A percentile compares a stretch with the other conserved stretches of the same genome.
Evolutionary conservation across 169 alveolate genomes (phyloP).

Genomic region (Plasmodium yoelii): DNA sequence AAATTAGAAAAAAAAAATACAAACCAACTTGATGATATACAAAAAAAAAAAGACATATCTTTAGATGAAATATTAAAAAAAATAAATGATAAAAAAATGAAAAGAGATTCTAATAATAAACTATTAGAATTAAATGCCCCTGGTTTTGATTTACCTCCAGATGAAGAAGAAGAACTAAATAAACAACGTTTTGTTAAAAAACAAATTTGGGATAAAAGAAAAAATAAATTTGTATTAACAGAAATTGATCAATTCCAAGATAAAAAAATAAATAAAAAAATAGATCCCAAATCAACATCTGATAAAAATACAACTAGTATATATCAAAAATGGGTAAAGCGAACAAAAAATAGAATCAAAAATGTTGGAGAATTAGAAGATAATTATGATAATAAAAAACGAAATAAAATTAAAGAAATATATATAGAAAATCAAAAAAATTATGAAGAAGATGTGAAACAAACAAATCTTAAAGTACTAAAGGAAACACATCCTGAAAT

Average conservation of each 20-base stretch:
- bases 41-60: slow-evolving; percentile 30
- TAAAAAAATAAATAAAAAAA: slow-evolving; percentile 37
- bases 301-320: slow-evolving; percentile 47
- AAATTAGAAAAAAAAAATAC: slow-evolving; percentile 2
- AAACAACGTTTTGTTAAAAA: slow-evolving; percentile 76
- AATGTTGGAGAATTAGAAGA: slow-evolving; percentile 83
- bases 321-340: slow-evolving; percentile 80
- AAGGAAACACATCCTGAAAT: slow-evolving; percentile 75
- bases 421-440: neutral
- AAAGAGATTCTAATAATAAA: slow-evolving; percentile 17
- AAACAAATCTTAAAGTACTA: slow-evolving; percentile 10
- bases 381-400: neutral
- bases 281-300: slow-evolving; percentile 20
- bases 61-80: slow-evolving; percentile 76
- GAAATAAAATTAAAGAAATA: neutral
- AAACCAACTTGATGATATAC: neutral
- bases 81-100: slow-evolving; percentile 52
- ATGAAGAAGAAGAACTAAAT: slow-evolving; percentile 80
- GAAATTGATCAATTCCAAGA: slow-evolving; percentile 68
- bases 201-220: slow-evolving; percentile 77
- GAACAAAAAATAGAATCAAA: slow-evolving; percentile 79
- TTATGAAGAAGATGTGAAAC: slow-evolving; percentile 3
- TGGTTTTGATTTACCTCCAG: slow-evolving; percentile 80
- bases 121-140: slow-evolving; percentile 59
- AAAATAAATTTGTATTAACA: slow-evolving; percentile 70